Base-by-base conservation (phyloP, 139 green algal genomes). In the Chlorella sorokiniana region DNA sequence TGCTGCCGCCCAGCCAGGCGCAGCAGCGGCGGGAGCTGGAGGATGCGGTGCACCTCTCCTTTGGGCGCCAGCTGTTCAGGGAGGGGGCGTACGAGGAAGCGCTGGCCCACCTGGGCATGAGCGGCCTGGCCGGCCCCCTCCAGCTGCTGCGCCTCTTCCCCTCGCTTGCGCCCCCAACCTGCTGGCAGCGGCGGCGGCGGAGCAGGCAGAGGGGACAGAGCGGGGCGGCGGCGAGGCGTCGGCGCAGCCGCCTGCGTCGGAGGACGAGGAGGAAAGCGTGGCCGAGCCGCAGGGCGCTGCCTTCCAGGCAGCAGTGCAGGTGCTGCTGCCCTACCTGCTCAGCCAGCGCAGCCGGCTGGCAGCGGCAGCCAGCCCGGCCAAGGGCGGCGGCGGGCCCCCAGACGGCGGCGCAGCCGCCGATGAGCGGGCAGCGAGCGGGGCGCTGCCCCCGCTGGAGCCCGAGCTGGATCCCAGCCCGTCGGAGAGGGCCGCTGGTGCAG, bases 51-150 rank as follows among this genome's bases (percentile, higher is more conserved):
- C 87, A 91, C 64, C 78, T 91, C 64, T 63, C 87, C 40, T 97
- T 94, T 85, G 93, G 88, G 1, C 84, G 90, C 38, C 79, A 88
- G 44, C 87, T 97, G 76, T 96, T 96, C 74, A 42, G 72, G 56
- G 51, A 71, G 44, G 91, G 89, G 7, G 85, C 93, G n/a, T 93
- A 85, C 72, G 94, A 97, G 2, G 90, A 93, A 69, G 94, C 87
- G 1, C 90, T 97, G 83, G 89, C 88, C 1, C 93, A 97, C 69
- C 89, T 97, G 71, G 90, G 86, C 48, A 90, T 94, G 79, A 94
- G 82, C 61, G 54, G 69, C 38, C 71, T 64, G 27, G 77, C 81
- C 38, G 89, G 73, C 35, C 83, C 89, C 0, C 41, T 92, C n/a
- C 69, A 91, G 52, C 86, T 96, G 52, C 88, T 96, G 69, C 69